phyloP scores from a whole-genome alignment of 257 asterid species.

The Dorcoceras hygrometricum region DNA sequence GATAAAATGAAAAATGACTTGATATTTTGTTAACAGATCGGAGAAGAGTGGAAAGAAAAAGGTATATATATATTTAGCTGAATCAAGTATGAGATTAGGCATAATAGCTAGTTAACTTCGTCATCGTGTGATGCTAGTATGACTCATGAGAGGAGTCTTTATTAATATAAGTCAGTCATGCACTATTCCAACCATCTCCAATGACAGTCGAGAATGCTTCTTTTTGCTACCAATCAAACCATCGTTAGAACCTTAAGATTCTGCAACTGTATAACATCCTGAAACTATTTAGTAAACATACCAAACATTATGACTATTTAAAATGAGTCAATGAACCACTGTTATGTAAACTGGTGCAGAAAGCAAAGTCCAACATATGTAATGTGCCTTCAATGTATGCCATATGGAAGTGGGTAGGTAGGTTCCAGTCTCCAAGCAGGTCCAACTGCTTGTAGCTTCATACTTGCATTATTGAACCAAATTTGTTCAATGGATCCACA shows the following conservation, averaged over 20 bases:
- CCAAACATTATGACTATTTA: no score
- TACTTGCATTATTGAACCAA: neutral
- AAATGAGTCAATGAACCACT: neutral
- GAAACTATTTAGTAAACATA: neutral
- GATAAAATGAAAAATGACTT: neutral
- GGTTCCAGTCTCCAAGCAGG: neutral
- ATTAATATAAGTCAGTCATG: neutral
- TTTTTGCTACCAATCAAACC: neutral
- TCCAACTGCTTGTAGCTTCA: neutral
- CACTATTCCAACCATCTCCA: neutral
- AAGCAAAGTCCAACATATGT: no score
- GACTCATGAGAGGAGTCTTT: neutral
- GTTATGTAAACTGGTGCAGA: no score
- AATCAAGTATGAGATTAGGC: no score
- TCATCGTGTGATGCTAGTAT: neutral
- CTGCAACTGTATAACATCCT: neutral
- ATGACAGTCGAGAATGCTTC: neutral
- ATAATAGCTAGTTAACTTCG: neutral
- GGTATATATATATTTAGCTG: no score
- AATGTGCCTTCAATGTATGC: neutral
- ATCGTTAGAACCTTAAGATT: neutral
- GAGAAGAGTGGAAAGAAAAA: no score
- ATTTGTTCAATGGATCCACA: neutral
- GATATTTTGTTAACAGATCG: neutral
- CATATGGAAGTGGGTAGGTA: neutral